Evolutionary conservation across 2,329 filamentous ascomycete genomes (phyloP), one percentile per base, ranked within the genome.

Genomic region (Venturia nashicola): DNA sequence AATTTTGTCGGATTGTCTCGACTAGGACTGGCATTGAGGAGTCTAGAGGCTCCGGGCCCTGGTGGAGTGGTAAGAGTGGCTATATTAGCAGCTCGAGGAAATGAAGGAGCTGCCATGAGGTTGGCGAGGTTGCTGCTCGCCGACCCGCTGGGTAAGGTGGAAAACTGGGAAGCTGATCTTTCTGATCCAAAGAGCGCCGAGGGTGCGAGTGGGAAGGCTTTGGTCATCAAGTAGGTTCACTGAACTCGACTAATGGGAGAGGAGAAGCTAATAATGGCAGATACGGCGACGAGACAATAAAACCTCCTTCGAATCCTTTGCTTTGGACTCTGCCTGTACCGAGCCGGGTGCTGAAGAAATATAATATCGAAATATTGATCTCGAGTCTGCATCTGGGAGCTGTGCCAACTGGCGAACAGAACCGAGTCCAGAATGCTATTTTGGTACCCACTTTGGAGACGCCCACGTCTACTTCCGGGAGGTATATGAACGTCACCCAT

Each of bases 361-460:
- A 84, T 66, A 84, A 83, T 61, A 70, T 91, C 18, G 89, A 92
- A 73, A 76, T 92, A 73, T 78, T 71, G 71, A 81, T 80, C 67
- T 82, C 79, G 59, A 80, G 80, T 0, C 72, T 85, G 20, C 77
- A 80, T 60, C 75, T 81, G 2, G 69, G 69, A 8, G 72, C 80
- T 62, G 76, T 76, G 11, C 42, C 39, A 11, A 39, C 23, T 23
- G 39, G 34, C 2, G 27, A 57, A 14, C 36, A 61, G 27, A 51
- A 36, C 76, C 84, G 5, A 80, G 39, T 61, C 12, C 48, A 83
- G 65, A 87, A 92, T 66, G 79, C 84, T 0, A 78, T 92, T 14
- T 80, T 96, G n/a, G 87, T 90, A 20, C 91, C 91, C 5, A 73
- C 76, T 36, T 82, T 96, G 42, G 85, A 89, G 23, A 88, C 90